Base-by-base conservation (phyloP, 805 yeast species). In the Candida maris region DNA sequence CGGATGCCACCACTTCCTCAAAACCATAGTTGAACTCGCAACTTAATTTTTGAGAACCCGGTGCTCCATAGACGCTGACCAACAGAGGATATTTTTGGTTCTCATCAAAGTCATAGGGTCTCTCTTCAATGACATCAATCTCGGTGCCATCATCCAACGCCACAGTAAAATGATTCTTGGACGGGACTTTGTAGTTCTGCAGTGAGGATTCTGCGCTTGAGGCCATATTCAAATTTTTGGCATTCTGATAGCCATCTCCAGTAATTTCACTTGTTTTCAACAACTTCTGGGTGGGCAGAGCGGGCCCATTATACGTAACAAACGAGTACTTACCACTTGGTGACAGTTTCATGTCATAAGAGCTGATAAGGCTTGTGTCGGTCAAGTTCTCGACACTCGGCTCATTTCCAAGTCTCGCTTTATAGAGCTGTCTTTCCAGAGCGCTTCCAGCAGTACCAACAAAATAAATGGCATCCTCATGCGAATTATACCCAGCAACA, bases 61-160 rank as follows among this genome's bases (percentile, higher is more conserved):
- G 95, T 0, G 93, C 94, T 3, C 88, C 93, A 53, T 85, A 85
- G 1, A 75, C 79, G 39, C 74, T 71, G 2, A 83, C 86, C 28
- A 85, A 56, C 9, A 85, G 43, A 0, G 93, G 89, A 49, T 82
- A 76, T 42, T 71, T 68, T 27, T 57, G 58, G 7, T 32, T 34
- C 1, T 52, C 39, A 42, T 77, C 62, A 47, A 81, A 75, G 30
- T 66, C 63, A 0, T 70, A 68, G 0, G 95, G 95, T 28, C 71
- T 64, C 6, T 79, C 75, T 50, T 83, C 89, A 27, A 79, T 58
- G 37, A 77, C 68, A 50, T 79, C 74, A 5, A 79, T 52, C 6
- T 46, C 49, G 2, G 71, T 52, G 7, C 66, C 69, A 36, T 61
- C 69, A 1, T 45, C 53, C 14, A 52, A 28, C 3, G 16, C 64